These are phyloP conservation scores for Geotrichum histeridarum DNA, from an alignment of 1,139 yeast genomes.

Conservation along the genomic window DNA sequence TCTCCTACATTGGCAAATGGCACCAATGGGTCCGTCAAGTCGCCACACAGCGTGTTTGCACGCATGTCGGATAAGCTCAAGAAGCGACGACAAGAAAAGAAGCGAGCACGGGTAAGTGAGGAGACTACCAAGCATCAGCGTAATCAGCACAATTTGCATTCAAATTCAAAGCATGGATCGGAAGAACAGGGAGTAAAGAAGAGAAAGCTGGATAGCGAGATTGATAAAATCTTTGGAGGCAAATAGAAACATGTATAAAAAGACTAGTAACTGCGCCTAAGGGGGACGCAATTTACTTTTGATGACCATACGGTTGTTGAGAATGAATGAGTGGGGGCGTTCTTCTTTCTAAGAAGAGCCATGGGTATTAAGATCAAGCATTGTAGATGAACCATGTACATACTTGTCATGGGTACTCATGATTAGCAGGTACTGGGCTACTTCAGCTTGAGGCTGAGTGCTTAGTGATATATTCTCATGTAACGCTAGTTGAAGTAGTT, in stretches of 20 bases:
- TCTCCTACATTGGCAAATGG: neutral
- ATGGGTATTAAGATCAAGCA: too few species aligned
- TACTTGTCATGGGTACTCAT: too few species aligned
- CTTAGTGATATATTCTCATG: too few species aligned
- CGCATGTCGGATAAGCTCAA: conserved; percentile 12
- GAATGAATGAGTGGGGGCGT: too few species aligned
- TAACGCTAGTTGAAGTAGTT: too few species aligned
- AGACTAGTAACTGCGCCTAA: neutral
- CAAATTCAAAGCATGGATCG: neutral
- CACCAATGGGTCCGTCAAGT: neutral
- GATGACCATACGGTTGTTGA: too few species aligned
- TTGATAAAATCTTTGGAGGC: conserved; percentile 29
- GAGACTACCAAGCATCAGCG: neutral
- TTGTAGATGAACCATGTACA: too few species aligned
- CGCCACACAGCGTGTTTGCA: conserved; percentile 14
- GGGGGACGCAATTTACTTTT: neutral
- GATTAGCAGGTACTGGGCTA: too few species aligned
- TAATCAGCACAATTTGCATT: neutral
- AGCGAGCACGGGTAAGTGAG: conserved; percentile 1
- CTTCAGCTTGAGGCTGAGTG: too few species aligned
- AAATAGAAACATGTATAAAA: neutral
- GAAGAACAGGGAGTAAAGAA: conserved; percentile 9
- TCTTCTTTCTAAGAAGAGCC: too few species aligned
- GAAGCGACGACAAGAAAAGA: conserved; percentile 7
- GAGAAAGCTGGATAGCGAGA: conserved; percentile 24